phyloP scores from a whole-genome alignment of 1,139 yeast species.

The Blastobotrys arbuscula region DNA sequence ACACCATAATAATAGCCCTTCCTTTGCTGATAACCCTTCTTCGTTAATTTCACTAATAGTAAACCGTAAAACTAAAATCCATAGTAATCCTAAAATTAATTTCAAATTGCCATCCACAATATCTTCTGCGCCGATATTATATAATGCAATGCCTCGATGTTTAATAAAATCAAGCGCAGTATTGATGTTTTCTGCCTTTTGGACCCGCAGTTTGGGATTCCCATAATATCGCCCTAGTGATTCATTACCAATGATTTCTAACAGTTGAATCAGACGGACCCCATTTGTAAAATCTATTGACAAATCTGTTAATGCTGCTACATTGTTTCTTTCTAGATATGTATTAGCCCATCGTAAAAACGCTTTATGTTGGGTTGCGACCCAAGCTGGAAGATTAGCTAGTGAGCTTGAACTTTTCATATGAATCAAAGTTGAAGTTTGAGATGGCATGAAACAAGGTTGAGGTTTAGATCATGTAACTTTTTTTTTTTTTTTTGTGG shows the following conservation, averaged over 20 bases:
- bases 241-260: slow-evolving; percentile 38
- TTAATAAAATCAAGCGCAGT: slow-evolving; percentile 52
- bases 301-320: slow-evolving; percentile 29
- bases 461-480: neutral
- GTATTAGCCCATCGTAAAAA: slow-evolving; percentile 39
- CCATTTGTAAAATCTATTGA: slow-evolving; percentile 33
- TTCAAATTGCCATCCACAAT: slow-evolving; percentile 59
- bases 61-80: slow-evolving; percentile 55
- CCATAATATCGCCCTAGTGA: slow-evolving; percentile 36
- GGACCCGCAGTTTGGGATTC: slow-evolving; percentile 51
- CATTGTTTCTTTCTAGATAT: slow-evolving; percentile 28
- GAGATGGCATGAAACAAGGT: slow-evolving; percentile 10
- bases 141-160: slow-evolving; percentile 47
- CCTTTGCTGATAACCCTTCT: slow-evolving; percentile 41
- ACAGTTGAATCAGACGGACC: slow-evolving; percentile 34
- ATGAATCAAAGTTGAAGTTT: slow-evolving; percentile 9
- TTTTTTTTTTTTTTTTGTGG: neutral
- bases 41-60: slow-evolving; percentile 43
- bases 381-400: slow-evolving; percentile 33
- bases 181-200: slow-evolving; percentile 57
- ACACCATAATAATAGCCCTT: slow-evolving; percentile 42
- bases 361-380: slow-evolving; percentile 38
- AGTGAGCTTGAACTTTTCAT: slow-evolving; percentile 8
- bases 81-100: slow-evolving; percentile 56
- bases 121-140: slow-evolving; percentile 64